These are phyloP conservation scores for Sphaerulina populicola DNA, from an alignment of 2,329 filamentous ascomycete genomes.

Conservation along the genomic window DNA sequence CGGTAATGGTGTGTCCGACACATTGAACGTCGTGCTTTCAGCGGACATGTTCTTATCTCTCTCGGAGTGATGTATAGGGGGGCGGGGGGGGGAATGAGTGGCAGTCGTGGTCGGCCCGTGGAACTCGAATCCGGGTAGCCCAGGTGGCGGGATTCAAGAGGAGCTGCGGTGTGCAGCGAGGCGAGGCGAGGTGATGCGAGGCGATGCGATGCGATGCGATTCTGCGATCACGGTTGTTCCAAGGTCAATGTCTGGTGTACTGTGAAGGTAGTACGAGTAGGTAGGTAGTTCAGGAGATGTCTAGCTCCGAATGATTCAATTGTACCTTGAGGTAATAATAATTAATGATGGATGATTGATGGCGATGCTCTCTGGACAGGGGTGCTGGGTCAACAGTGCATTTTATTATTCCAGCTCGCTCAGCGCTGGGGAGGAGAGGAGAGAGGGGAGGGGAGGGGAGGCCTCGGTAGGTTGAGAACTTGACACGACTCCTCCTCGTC, in stretches of 20 bases:
- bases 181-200: neutral
- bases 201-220: neutral
- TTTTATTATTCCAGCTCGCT: neutral
- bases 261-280: neutral
- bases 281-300: neutral
- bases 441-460: neutral
- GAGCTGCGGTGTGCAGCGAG: neutral
- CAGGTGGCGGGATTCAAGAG: neutral
- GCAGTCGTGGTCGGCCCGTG: conserved; percentile 4
- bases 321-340: too few relatives aligned
- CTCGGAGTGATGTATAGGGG: too few relatives aligned
- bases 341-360: neutral
- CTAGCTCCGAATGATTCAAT: neutral
- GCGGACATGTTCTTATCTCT: conserved; percentile 18
- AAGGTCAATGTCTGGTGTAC: neutral
- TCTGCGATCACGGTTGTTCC: neutral
- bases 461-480: neutral
- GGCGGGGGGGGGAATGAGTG: neutral
- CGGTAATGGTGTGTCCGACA: conserved; percentile 27
- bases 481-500: too few relatives aligned
- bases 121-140: conserved; percentile 2
- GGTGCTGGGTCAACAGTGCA: neutral
- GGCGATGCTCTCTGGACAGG: neutral
- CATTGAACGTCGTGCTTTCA: conserved; percentile 11
- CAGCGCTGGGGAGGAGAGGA: too few relatives aligned